Evolutionary conservation across 352 stramenopile genomes (phyloP).

Genomic region (Phytophthora idaei): DNA sequence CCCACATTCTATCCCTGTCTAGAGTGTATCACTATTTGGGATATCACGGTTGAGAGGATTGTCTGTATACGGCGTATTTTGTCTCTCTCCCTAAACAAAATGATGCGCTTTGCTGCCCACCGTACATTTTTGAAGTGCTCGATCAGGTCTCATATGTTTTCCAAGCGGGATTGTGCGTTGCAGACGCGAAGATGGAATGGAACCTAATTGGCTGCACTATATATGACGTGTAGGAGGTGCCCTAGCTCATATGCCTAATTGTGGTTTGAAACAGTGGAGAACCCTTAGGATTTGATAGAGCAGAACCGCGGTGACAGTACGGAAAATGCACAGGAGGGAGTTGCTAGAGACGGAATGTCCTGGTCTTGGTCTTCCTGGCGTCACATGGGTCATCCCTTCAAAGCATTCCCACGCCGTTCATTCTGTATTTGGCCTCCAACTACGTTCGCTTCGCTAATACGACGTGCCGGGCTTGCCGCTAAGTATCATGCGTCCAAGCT

Average conservation of each 20-base stretch:
- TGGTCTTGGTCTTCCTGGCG: not conserved
- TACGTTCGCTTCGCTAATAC: not conserved
- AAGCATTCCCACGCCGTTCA: not conserved
- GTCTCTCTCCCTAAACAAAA: too few species aligned
- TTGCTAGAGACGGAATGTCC: not conserved
- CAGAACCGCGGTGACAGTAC: not conserved
- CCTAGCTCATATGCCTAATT: not conserved
- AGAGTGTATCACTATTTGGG: too few species aligned
- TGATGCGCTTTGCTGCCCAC: too few species aligned
- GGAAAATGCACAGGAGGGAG: not conserved
- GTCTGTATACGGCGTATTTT: too few species aligned
- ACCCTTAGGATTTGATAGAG: conserved; percentile 1
- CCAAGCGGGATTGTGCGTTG: not conserved
- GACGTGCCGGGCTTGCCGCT: too few species aligned
- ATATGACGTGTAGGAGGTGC: not conserved
- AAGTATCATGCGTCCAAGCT: conserved; percentile 3
- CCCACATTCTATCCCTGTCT: too few species aligned
- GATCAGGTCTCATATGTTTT: not conserved
- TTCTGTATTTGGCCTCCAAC: not conserved
- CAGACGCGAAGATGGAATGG: not conserved
- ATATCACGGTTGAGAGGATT: too few species aligned
- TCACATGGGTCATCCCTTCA: not conserved
- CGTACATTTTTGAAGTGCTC: not conserved
- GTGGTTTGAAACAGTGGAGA: not conserved
- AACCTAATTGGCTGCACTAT: not conserved